These are phyloP conservation scores for Lasiosphaeria ovina DNA, from an alignment of 495 filamentous ascomycete species.

Conservation along the genomic window DNA sequence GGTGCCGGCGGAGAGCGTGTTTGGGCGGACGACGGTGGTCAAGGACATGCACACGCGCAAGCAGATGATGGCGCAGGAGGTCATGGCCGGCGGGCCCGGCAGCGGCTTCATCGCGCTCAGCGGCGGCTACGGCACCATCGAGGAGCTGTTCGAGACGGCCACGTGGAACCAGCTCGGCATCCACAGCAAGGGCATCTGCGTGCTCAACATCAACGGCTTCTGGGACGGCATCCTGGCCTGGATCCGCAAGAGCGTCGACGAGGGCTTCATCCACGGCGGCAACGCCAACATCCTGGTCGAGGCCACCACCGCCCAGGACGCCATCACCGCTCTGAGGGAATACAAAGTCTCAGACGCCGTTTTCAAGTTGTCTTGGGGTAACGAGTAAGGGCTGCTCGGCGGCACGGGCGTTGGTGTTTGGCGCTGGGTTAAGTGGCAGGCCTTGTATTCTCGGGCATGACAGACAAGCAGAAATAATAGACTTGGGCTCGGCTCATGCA, in stretches of 20 bases:
- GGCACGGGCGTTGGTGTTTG: too few species aligned
- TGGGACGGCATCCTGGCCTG: conserved; percentile 83
- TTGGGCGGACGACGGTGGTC: conserved; percentile 82
- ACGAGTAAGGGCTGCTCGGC: conserved; percentile 44
- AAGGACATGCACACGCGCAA: conserved; percentile 95
- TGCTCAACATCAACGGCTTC: conserved; percentile 85
- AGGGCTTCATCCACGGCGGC: conserved; percentile 68
- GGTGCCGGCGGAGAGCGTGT: conserved; percentile 65
- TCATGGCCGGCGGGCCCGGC: conserved; percentile 74
- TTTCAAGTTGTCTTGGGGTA: conserved; percentile 79
- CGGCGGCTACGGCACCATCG: conserved; percentile 91
- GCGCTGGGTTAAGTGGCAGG: too few species aligned
- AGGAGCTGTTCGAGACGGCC: conserved; percentile 93
- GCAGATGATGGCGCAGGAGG: conserved; percentile 83
- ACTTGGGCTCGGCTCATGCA: conserved; percentile 2
- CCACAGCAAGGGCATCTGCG: conserved; percentile 73
- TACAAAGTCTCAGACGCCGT: conserved; percentile 73
- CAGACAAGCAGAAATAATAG: conserved; percentile 6
- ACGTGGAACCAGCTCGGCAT: conserved; percentile 99
- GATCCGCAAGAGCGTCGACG: conserved; percentile 72
- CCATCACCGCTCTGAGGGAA: conserved; percentile 63
- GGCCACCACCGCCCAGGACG: conserved; percentile 68
- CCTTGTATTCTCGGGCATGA: neutral
- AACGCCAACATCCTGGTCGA: conserved; percentile 77
- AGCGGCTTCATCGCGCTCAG: conserved; percentile 86